Evolutionary conservation across 805 yeast genomes (phyloP).

Genomic region (Yamadazyma laniorum): DNA sequence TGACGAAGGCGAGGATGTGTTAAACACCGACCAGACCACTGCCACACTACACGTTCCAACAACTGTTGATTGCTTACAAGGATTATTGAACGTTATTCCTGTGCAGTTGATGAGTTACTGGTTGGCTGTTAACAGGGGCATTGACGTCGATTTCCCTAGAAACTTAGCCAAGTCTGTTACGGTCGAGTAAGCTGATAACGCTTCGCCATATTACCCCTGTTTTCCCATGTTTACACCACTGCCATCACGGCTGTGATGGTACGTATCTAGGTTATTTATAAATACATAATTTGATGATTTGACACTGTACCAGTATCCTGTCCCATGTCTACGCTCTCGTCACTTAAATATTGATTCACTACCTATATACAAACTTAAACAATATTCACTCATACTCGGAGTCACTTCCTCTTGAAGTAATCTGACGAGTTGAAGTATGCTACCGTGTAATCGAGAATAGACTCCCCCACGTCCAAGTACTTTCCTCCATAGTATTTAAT

Average conservation of each 20-base stretch:
- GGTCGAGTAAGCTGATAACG: slow-evolving; percentile 76
- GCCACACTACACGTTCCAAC: slow-evolving; percentile 87
- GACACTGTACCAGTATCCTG: not conserved
- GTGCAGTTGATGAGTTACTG: slow-evolving; percentile 94
- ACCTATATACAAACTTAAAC: not conserved
- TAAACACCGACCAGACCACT: slow-evolving; percentile 53
- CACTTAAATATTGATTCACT: not conserved
- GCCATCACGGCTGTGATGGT: no score
- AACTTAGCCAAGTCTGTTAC: slow-evolving; percentile 98
- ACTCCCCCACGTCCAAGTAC: slow-evolving; percentile 85
- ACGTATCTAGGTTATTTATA: not conserved
- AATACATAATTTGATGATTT: not conserved
- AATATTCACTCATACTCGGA: not conserved
- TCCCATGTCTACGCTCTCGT: not conserved
- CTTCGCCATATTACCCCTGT: not conserved
- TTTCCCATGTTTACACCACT: not conserved
- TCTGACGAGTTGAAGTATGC: slow-evolving; percentile 68
- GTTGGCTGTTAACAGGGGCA: slow-evolving; percentile 92
- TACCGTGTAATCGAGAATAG: slow-evolving; percentile 67
- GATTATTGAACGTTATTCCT: slow-evolving; percentile 90
- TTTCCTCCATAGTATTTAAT: slow-evolving; percentile 53
- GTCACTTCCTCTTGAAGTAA: slow-evolving; percentile 63
- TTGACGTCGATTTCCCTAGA: slow-evolving; percentile 98
- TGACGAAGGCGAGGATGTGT: slow-evolving; percentile 72
- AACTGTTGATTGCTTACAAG: slow-evolving; percentile 97